These are phyloP conservation scores for Penicillium turbatum DNA, from an alignment of 495 filamentous ascomycete genomes.

Conservation along the genomic window DNA sequence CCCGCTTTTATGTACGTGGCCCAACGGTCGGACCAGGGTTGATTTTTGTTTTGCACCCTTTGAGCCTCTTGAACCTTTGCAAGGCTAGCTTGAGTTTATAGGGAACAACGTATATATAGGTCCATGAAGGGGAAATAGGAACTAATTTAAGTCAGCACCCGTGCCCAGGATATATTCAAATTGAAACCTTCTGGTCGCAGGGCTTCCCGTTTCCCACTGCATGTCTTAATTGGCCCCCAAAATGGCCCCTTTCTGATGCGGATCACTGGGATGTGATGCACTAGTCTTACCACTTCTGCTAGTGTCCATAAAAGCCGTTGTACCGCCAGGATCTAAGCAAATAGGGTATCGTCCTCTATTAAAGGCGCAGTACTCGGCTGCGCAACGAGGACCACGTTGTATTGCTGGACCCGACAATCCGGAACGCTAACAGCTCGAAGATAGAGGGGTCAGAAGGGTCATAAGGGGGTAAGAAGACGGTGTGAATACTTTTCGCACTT, in stretches of 20 bases:
- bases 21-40: too few relatives aligned
- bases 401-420: conserved; percentile 13
- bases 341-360: too few relatives aligned
- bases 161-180: not conserved
- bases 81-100: too few relatives aligned
- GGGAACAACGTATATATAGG: too few relatives aligned
- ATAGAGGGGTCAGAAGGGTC: conserved; percentile 17
- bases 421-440: conserved; percentile 20
- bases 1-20: too few relatives aligned
- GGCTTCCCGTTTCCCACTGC: not conserved
- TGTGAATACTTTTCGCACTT: conserved; percentile 12
- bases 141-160: too few relatives aligned
- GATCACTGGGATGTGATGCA: conserved; percentile 2
- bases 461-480: conserved; percentile 15
- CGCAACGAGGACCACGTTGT: not conserved
- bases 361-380: not conserved
- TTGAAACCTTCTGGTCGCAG: not conserved
- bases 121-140: too few relatives aligned
- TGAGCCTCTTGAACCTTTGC: too few relatives aligned
- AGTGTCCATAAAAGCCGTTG: not conserved
- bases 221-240: conserved; percentile 3
- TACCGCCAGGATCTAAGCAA: not conserved
- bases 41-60: too few relatives aligned
- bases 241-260: conserved; percentile 4
- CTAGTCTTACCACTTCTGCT: not conserved